Conservation (phyloP, 2,329 filamentous ascomycete genomes). For the Neopestalotiopsis sp. region DNA sequence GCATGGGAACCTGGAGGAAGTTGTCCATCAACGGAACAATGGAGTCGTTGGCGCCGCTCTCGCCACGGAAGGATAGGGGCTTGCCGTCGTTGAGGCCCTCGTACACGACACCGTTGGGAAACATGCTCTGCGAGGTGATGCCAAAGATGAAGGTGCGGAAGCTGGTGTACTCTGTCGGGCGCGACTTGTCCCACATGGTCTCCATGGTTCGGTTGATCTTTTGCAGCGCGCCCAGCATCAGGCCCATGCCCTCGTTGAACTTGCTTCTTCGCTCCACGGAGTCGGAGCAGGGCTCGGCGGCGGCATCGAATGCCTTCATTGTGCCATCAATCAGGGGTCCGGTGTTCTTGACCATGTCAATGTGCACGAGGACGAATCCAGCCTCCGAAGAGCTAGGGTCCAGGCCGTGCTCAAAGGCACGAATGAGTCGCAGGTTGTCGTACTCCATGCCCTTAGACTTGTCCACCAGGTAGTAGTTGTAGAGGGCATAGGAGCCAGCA, state of each 20-base stretch:
- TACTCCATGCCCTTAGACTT: conserved; percentile 63
- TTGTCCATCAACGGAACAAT: conserved; percentile 93
- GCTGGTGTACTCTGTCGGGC: conserved; percentile 81
- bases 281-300: background rate
- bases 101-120: conserved; percentile 89
- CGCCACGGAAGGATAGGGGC: conserved; percentile 84
- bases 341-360: conserved; percentile 93
- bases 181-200: conserved; percentile 89
- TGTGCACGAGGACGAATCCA: conserved; percentile 91
- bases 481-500: conserved; percentile 71
- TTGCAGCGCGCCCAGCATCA: conserved; percentile 67
- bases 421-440: conserved; percentile 79
- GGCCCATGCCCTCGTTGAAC: conserved; percentile 69
- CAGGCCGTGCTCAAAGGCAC: conserved; percentile 89
- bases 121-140: conserved; percentile 93
- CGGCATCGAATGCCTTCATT: conserved; percentile 61
- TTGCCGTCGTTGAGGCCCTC: conserved; percentile 76
- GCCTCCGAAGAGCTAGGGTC: conserved; percentile 89
- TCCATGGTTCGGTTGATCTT: conserved; percentile 85
- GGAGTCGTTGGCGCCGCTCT: conserved; percentile 92
- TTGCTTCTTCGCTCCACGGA: conserved; percentile 4
- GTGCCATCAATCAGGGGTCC: conserved; percentile 77
- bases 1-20: conserved; percentile 85
- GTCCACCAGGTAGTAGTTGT: conserved; percentile 68
- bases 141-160: conserved; percentile 98